A percentile compares a stretch with the other conserved stretches of the same genome.
Evolutionary conservation across 1,284 basidiomycete species (phyloP).

Genomic region (Inonotus hispidus): DNA sequence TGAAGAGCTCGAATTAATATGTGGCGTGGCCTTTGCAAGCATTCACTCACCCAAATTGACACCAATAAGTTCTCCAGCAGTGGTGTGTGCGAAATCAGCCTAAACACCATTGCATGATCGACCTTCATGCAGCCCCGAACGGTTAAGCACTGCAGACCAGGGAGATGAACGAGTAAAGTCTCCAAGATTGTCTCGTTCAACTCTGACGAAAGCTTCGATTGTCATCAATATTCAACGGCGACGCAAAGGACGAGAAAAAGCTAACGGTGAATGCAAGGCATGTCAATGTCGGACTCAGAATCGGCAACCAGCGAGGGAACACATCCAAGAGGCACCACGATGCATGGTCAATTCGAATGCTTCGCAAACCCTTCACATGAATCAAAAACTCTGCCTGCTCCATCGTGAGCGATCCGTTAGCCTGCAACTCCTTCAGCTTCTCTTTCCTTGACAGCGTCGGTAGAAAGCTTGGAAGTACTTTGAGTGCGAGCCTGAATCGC

Average conservation of each 20-base stretch:
- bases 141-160: conserved; percentile 50
- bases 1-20: conserved; percentile 3
- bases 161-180: conserved; percentile 41
- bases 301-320: conserved; percentile 49
- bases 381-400: conserved; percentile 42
- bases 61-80: conserved; percentile 53
- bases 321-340: conserved; percentile 54
- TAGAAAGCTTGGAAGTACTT: conserved; percentile 45
- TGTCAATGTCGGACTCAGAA: conserved; percentile 38
- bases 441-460: conserved; percentile 38
- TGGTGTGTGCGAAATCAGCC: conserved; percentile 42
- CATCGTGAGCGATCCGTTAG: conserved; percentile 43
- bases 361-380: conserved; percentile 37
- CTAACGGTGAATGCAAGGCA: conserved; percentile 54
- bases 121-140: conserved; percentile 52
- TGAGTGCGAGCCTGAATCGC: conserved; percentile 49
- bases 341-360: conserved; percentile 49
- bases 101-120: conserved; percentile 44
- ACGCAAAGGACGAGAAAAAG: conserved; percentile 12
- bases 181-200: conserved; percentile 47
- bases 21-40: not conserved
- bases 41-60: conserved; percentile 44
- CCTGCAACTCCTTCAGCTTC: conserved; percentile 41
- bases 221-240: conserved; percentile 2
- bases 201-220: conserved; percentile 46